Evolutionary conservation across 2,329 filamentous ascomycete genomes (phyloP), one percentile per base, ranked within the genome.

Genomic region (Neonectria hederae): DNA sequence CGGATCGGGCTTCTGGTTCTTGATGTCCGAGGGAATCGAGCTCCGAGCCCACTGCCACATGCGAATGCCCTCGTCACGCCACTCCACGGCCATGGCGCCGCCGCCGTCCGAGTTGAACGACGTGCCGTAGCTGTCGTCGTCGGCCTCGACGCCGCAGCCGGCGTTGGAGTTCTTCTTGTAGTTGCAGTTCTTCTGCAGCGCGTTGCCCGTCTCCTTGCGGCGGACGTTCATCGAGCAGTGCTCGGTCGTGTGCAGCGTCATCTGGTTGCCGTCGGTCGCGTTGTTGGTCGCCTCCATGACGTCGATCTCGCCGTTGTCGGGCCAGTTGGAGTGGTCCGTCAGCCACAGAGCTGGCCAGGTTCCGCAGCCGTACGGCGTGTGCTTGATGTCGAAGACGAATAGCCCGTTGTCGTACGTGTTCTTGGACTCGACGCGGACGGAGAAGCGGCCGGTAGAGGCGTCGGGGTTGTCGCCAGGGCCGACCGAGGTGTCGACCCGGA

Each of bases 291-390:
- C 81, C 75, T 90, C 88, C 76, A 90, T 82, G 24, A 90, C 72
- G 73, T 90, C 88, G 65, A 90, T 89, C 75, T 91, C 89, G 63
- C 89, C 89, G 67, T 90, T 82, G 5, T 75, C 69, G 4, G 90
- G 89, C 89, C 89, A 90, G 77, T 89, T 84, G 69, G 74, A 77
- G 1, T 82, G 79, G 74, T 92, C 89, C 0, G 83, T 82, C 7
- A 92, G 80, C 90, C 90, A 92, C 11, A 92, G 82, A 0, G 90
- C 84, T 2, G 88, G 87, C 89, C 87, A 91, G 22, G 84, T 87
- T 4, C 83, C 87, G 72, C 89, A 91, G 45, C 87, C 89, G 70
- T 82, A 86, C 0, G 89, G 89, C 0, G 86, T 86, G 76, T 90
- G 89, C 65, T 84, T 82, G 67, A 91, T 81, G 72, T 91, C 88